These are phyloP conservation scores for Pinus taeda DNA, from an alignment of 75 land plant species.

Conservation along the genomic window DNA sequence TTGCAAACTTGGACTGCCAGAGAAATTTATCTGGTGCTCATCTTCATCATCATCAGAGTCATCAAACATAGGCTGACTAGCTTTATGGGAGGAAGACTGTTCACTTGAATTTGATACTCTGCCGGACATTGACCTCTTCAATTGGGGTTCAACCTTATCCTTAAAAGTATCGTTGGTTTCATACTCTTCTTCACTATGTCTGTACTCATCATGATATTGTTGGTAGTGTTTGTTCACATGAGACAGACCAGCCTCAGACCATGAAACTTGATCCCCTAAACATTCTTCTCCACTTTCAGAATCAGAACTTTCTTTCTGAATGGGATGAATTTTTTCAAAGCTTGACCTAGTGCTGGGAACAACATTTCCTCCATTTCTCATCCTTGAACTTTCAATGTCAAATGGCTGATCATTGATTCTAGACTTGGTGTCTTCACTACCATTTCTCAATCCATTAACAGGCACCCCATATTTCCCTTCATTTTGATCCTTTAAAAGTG, in stretches of 20 bases:
- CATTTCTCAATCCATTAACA: neutral
- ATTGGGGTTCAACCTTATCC: conserved; percentile 1
- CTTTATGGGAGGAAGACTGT: conserved; percentile 1
- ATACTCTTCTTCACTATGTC: neutral
- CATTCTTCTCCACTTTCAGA: conserved; percentile 10
- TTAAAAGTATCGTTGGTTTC: neutral
- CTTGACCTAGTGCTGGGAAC: neutral
- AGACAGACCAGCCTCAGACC: neutral
- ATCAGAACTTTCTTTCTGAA: conserved; percentile 4
- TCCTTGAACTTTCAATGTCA: neutral
- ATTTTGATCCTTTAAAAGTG: neutral
- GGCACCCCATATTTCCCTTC: too few species aligned
- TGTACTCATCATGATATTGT: neutral
- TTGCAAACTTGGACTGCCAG: neutral
- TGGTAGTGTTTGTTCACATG: neutral
- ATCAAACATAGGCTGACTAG: neutral
- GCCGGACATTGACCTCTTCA: conserved; percentile 13
- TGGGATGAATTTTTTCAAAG: conserved; percentile 13
- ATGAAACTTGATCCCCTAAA: conserved; percentile 6
- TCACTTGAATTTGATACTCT: conserved; percentile 14
- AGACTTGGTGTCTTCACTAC: too few species aligned
- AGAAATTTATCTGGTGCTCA: conserved; percentile 1
- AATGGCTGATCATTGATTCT: neutral
- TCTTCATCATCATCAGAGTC: conserved; percentile 2
- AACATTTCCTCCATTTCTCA: neutral